Evolutionary conservation across 257 asterid genomes (phyloP), one percentile per base, ranked within the genome.

Genomic region (Nicotiana sylvestris): DNA sequence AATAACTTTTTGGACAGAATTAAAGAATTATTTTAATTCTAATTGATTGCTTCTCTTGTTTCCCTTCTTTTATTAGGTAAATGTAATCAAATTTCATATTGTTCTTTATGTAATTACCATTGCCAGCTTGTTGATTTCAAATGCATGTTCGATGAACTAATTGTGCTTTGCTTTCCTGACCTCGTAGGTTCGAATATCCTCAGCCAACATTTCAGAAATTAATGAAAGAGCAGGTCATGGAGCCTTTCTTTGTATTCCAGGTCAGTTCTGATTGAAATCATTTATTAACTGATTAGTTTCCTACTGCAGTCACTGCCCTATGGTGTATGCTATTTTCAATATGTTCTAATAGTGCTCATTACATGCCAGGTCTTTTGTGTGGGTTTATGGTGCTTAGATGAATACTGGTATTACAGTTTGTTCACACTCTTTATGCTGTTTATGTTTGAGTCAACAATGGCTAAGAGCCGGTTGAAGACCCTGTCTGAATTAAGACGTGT

Each of bases 401-500:
- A 93, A 82, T 96, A 84, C 83, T 96, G 99, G 99, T 94, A 96
- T 86, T 96, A 96, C 92, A 96, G 98, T 84, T 82, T 96, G 83
- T 96, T 96, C 90, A 94, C 99, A 60, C 87, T 96, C 56, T 94
- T 96, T 89, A 96, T 96, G 99, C 90, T 96, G 90, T 94, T 96
- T 82, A 92, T 96, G 99, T 96, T 94, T 82, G 99, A 96, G 90
- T 96, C 99, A 56, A 96, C 99, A 61, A 96, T 96, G 99, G 98
- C 98, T 3, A 94, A 96, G 85, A 94, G 98, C 87, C 99, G 98
- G 64, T 83, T 96, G 86, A 94, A 93, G 91, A 96, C 99, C 84
- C 87, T 96, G 55, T 81, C 94, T 43, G 99, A 96, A 89, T 98
- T 94, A 77, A 92, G 99, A 83, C 98, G 99, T 62, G 99, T 96